Conservation (phyloP, 1,139 yeast genomes). For the Yamadazyma diospyri region DNA sequence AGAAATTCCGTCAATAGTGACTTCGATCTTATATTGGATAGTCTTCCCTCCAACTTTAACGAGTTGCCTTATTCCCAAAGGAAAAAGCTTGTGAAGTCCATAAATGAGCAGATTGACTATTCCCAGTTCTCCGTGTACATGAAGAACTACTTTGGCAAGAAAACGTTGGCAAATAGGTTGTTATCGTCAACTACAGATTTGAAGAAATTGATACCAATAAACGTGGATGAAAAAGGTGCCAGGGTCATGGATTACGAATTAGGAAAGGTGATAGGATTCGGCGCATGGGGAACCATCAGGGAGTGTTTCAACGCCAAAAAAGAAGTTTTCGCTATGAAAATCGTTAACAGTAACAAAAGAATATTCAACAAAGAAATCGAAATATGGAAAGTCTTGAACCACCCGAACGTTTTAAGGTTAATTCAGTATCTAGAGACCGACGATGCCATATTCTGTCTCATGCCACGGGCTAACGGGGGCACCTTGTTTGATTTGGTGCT, state of each 20-base stretch:
- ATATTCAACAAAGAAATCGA: constrained; percentile 69
- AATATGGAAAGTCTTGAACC: constrained; percentile 70
- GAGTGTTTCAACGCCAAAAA: constrained; percentile 49
- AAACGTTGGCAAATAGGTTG: constrained; percentile 43
- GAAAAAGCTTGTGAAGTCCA: constrained; percentile 50
- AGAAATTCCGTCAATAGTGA: constrained; percentile 23
- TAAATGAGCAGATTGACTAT: constrained; percentile 54
- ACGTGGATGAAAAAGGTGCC: constrained; percentile 61
- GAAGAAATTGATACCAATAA: constrained; percentile 27
- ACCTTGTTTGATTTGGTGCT: constrained; percentile 76
- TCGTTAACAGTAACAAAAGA: constrained; percentile 55
- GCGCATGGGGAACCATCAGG: constrained; percentile 90
- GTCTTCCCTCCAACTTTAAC: constrained; percentile 58
- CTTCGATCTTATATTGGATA: constrained; percentile 33
- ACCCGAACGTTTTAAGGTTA: constrained; percentile 63
- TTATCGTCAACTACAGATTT: constrained; percentile 42
- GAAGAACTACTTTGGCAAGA: constrained; percentile 31
- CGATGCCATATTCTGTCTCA: constrained; percentile 67
- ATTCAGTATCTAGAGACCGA: constrained; percentile 59
- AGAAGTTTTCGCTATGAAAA: constrained; percentile 68
- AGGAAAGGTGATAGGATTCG: constrained; percentile 82
- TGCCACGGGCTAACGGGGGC: constrained; percentile 72
- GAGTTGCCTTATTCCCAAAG: constrained; percentile 70
- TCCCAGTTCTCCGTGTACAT: constrained; percentile 45
- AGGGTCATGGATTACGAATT: constrained; percentile 54